These are phyloP conservation scores for Paratrimastix pyriformis DNA, from an alignment of 78 protist genomes.

Conservation along the genomic window DNA sequence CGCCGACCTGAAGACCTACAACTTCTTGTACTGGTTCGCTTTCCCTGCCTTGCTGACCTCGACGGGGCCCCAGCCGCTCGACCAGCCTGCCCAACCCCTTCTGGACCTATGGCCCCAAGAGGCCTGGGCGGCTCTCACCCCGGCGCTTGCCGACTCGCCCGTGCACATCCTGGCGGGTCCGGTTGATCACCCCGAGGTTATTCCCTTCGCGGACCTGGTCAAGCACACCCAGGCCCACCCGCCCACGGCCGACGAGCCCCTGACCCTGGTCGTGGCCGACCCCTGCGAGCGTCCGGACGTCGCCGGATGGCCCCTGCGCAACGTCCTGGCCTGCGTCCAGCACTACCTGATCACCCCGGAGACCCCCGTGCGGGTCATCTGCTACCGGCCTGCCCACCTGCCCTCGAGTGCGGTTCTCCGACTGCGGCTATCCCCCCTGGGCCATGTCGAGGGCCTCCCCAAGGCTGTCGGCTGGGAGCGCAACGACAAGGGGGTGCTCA, in stretches of 20 bases:
- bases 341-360: neutral
- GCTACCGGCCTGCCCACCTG: neutral
- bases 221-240: neutral
- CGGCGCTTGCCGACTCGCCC: neutral
- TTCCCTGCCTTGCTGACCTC: slow-evolving; percentile 57
- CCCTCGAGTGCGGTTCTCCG: neutral
- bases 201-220: neutral
- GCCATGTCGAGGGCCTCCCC: neutral
- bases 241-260: no score
- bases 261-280: slow-evolving; percentile 48
- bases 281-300: slow-evolving; percentile 30
- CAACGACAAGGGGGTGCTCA: slow-evolving; percentile 49
- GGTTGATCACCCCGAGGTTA: neutral
- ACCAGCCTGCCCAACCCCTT: neutral
- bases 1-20: slow-evolving; percentile 73
- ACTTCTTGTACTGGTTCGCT: slow-evolving; percentile 67
- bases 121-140: slow-evolving; percentile 23
- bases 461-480: slow-evolving; percentile 73
- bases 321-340: slow-evolving; percentile 28
- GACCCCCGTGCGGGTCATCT: neutral
- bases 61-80: neutral
- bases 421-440: neutral
- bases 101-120: neutral
- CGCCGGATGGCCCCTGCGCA: slow-evolving; percentile 82
- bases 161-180: neutral